Conservation (phyloP, 352 stramenopile species). For the Pythium sukuiense region DNA sequence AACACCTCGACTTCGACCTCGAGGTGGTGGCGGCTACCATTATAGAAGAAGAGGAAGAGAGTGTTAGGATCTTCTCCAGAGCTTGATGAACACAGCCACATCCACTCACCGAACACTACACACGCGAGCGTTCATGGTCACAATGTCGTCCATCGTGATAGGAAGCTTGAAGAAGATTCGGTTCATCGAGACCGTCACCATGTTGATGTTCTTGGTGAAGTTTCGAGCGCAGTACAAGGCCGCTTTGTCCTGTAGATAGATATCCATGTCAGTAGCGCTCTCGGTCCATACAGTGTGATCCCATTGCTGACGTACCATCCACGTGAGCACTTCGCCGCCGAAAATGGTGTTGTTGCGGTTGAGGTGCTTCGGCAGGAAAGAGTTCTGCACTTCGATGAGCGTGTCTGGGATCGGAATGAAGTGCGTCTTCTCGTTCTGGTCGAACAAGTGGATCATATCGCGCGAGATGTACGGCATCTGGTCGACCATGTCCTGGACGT, state of each 20-base stretch:
- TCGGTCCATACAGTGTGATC: background rate
- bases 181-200: slow-evolving; percentile 68
- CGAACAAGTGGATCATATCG: slow-evolving; percentile 57
- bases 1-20: slow-evolving; percentile 80
- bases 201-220: slow-evolving; percentile 70
- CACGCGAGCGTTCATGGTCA: slow-evolving; percentile 65
- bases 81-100: background rate
- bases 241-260: slow-evolving; percentile 45
- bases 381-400: slow-evolving; percentile 75
- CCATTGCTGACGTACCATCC: slow-evolving; percentile 37
- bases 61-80: background rate
- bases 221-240: slow-evolving; percentile 63
- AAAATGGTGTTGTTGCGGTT: slow-evolving; percentile 81
- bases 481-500: slow-evolving; percentile 66
- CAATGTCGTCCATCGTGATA: slow-evolving; percentile 65
- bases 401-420: slow-evolving; percentile 59
- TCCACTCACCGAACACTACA: slow-evolving; percentile 49
- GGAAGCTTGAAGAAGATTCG: slow-evolving; percentile 73
- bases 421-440: slow-evolving; percentile 42
- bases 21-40: slow-evolving; percentile 50
- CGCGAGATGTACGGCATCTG: slow-evolving; percentile 54
- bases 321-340: slow-evolving; percentile 63
- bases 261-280: background rate
- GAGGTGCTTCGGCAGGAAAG: slow-evolving; percentile 68
- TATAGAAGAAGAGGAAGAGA: background rate